Base-by-base conservation (phyloP, 2,329 filamentous ascomycete species). In the Penicillium hesseltinei region DNA sequence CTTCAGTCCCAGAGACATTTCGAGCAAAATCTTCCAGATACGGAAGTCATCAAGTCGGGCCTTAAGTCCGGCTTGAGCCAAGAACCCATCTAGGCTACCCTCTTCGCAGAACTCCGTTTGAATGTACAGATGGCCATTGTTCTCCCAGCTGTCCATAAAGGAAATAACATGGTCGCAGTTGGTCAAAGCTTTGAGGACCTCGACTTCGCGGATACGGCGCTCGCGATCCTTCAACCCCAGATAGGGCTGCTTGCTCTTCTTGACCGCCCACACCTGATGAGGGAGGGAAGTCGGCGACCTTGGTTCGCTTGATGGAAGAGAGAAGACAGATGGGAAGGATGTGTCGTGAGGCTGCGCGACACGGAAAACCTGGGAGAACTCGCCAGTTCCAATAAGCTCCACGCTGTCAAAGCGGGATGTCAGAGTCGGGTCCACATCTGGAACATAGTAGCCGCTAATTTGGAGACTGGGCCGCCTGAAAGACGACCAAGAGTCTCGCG, bases 71-170 rank as follows among this genome's bases (percentile, higher is more conserved):
- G 91, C 86, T 57, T 89, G 85, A n/a, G 85, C 83, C 31, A 99
- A 81, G 71, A 97, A 99, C 17, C 86, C 83, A 71, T 95, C 89
- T 43, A 99, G 79, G 59, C 91, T 96, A 17, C 94, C 94, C 71
- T 96, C 91, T 72, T 97, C 92, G 69, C 94, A 99, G 71, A 88
- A 97, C 71, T 99, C 94, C 0, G 93, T 97, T 78, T 97, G 93
- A 59, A 99, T 97, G 77, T 97, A 99, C 10, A 99, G 83, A 70
- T 93, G 87, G 56, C 84, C 84, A 64, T 90, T 86, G 59, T 89
- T 83, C 75, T 97, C 93, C 94, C 94, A 99, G 71, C 87, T 88
- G 67, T 95, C 87, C 54, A 92, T 81, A 65, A 93, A 89, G 61
- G 90, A 86, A 51, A 99, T 81, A 52, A 97, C 84, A 73, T 99